Percentiles rank a stretch among this genome's conserved stretches.
Evolutionary conservation across 768 basidiomycete genomes (phyloP).

Genomic region (Cubamyces lactineus): DNA sequence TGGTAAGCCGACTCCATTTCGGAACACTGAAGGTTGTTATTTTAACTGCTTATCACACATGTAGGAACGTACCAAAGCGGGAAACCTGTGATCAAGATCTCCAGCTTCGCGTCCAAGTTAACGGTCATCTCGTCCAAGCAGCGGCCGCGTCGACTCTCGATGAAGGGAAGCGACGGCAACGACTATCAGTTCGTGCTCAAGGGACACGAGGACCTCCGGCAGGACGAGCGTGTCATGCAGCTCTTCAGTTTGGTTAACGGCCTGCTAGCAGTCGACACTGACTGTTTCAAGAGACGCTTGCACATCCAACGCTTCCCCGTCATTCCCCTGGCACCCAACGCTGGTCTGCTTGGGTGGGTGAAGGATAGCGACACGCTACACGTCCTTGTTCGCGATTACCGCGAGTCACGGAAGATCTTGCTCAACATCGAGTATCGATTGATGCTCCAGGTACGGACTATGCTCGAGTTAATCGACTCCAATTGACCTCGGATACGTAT

Average conservation of each 20-base stretch:
- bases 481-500: conserved; percentile 2
- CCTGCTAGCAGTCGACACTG: conserved; percentile 86
- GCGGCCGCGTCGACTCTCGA: conserved; percentile 83
- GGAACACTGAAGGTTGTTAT: neutral
- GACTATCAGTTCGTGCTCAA: conserved; percentile 94
- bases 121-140: conserved; percentile 97
- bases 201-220: conserved; percentile 98
- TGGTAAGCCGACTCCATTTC: conserved; percentile 48
- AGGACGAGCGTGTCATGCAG: conserved; percentile 99
- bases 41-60: neutral
- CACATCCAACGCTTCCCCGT: conserved; percentile 93
- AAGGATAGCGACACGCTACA: conserved; percentile 95
- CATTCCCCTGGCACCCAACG: conserved; percentile 94
- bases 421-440: conserved; percentile 98
- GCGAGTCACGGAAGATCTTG: conserved; percentile 94
- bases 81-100: conserved; percentile 78
- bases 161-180: conserved; percentile 89
- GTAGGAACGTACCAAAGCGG: conserved; percentile 92
- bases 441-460: conserved; percentile 81
- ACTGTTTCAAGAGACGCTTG: conserved; percentile 94
- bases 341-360: conserved; percentile 94
- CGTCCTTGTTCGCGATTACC: conserved; percentile 93
- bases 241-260: conserved; percentile 97
- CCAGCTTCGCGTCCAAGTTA: conserved; percentile 85
- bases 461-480: neutral